Conservation (phyloP, 2,329 filamentous ascomycete genomes). For the Microdochium bolleyi region DNA sequence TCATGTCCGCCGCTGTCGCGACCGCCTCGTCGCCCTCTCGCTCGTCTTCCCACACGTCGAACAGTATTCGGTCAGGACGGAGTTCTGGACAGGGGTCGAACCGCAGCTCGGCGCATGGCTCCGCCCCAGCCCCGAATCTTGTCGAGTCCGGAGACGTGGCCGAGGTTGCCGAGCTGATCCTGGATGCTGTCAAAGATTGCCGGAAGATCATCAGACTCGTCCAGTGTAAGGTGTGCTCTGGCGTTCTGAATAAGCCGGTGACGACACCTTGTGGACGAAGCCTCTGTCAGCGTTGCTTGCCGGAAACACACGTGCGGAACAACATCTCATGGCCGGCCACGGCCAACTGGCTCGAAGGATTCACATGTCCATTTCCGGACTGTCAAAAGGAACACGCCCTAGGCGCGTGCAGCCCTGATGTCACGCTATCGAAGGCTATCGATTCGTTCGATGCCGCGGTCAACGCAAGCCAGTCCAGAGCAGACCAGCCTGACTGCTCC, state of each 20-base stretch:
- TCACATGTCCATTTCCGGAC: conserved; percentile 62
- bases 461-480: conserved; percentile 22
- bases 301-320: conserved; percentile 51
- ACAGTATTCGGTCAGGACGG: not conserved
- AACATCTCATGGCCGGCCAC: conserved; percentile 73
- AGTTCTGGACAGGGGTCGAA: not conserved
- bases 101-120: conserved; percentile 9
- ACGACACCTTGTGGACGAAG: conserved; percentile 77
- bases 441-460: conserved; percentile 50
- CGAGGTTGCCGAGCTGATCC: conserved; percentile 13
- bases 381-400: conserved; percentile 67
- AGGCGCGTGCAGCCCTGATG: conserved; percentile 70
- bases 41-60: not conserved
- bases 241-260: conserved; percentile 58
- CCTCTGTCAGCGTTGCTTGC: conserved; percentile 69
- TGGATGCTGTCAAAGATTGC: conserved; percentile 45
- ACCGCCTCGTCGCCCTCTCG: not conserved
- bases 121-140: conserved; percentile 7
- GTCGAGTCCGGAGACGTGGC: conserved; percentile 9
- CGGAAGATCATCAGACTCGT: conserved; percentile 63
- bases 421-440: conserved; percentile 66
- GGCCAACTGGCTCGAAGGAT: conserved; percentile 58
- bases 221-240: conserved; percentile 70
- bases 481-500: conserved; percentile 25
- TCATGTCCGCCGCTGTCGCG: not conserved